Base-by-base conservation (phyloP, 768 basidiomycete genomes). In the Tephrocybe sp. region DNA sequence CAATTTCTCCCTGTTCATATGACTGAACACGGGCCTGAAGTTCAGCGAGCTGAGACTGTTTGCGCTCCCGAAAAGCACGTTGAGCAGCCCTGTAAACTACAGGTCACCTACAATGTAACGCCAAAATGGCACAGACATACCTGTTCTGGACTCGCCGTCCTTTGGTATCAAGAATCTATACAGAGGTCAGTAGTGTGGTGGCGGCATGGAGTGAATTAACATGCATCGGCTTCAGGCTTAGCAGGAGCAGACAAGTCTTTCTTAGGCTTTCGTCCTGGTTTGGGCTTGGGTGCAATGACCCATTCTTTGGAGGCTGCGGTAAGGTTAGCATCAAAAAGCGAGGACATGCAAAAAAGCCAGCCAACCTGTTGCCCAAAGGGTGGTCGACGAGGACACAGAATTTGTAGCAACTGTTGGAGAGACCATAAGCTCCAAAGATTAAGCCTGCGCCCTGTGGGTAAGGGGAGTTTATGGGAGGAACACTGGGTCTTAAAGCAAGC, bases 1-100 rank as follows among this genome's bases (percentile, higher is more conserved):
- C 88, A 23, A 92, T 84, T 64, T 93, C 91, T n/a, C 92, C 92
- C 64, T 90, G 88, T 65, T 94, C 91, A 60, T 92, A 93, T 17
- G 81, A 81, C 55, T 88, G 85, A 45, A 94, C 75, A 41, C 90
- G 88, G 44, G 90, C 86, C 68, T 94, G 91, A 30, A 94, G 79
- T 56, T 93, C 91, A 8, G 88, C 84, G 30, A 94, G 85, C 62
- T 93, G 91, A 3, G 87, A 84, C 64, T 93, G 90, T 69, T 90
- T 93, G 53, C 92, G 82, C 63, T 93, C 92, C 42, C 92, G 81
- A 68, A 94, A 93, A 11, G 92, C 91, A 32, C 92, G 86, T 64
- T 94, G 92, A 11, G 91, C 91, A 25, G 88, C 89, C 63, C 92
- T 92, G 59, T 14, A 36, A 45, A 44, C 34, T n/a, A 50, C 48